Base-by-base conservation (phyloP, 1,139 yeast genomes). In the Debaryomyces sp. region DNA sequence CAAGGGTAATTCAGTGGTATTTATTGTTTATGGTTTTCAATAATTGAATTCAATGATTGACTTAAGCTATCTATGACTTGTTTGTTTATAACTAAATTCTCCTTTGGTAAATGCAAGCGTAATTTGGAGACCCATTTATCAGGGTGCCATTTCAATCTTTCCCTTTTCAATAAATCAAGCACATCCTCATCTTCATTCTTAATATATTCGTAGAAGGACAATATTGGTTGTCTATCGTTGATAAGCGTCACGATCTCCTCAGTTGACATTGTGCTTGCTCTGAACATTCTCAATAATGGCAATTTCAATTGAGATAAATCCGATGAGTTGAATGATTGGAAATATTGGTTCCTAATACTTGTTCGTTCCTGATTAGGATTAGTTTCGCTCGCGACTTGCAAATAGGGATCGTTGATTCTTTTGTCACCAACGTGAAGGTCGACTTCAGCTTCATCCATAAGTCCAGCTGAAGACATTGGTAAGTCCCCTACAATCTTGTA, bases 121-220 rank as follows among this genome's bases (percentile, higher is more conserved):
- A 62, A 50, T 44, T 56, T 54, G 5, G 61, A 61, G 6, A 63
- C 57, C 80, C 80, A 75, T 57, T 75, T 78, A 59, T 85, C 91
- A 1, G 91, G 91, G 60, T 85, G 91, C 90, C 90, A 85, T 51
- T 80, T 66, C 4, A 84, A 62, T 50, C 90, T 58, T 57, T 85
- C 90, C 29, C 54, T 58, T 49, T 75, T 80, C 6, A 83, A 50
- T 4, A 78, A 56, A 2, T 63, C 70, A 10, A 52, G 23, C 17
- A 62, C 47, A 5, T 52, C 47, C 22, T 56, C 62, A 21, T 56
- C 49, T 1, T 56, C 53, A 1, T 46, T 23, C 21, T 45, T 47
- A 10, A 73, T 61, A 21, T 49, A 49, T 8, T 57, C 44, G 54
- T 71, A 75, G 50, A 73, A 76, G 44, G 50, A 58, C 38, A 48